Conservation (phyloP, 139 green algal genomes). For the Chlamydomonas eustigma region DNA sequence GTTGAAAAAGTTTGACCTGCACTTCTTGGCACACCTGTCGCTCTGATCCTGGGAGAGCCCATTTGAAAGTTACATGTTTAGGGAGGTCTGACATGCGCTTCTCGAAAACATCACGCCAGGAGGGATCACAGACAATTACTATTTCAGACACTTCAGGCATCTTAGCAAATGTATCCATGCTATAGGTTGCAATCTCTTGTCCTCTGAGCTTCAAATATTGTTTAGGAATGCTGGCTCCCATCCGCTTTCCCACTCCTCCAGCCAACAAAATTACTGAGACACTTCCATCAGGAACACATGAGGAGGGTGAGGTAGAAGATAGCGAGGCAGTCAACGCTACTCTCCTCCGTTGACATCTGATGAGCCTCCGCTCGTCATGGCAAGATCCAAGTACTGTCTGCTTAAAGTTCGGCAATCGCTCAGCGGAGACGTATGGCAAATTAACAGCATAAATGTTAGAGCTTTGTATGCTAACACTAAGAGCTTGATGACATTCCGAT, state of each 20-base stretch:
- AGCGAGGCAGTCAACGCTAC: too few relatives aligned
- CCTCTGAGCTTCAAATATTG: slow-evolving; percentile 91
- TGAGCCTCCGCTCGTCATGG: too few relatives aligned
- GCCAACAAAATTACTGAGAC: slow-evolving; percentile 88
- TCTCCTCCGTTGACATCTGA: too few relatives aligned
- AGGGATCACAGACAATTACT: slow-evolving; percentile 89
- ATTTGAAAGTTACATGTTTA: slow-evolving; percentile 31
- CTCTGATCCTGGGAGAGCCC: slow-evolving; percentile 86
- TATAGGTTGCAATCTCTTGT: slow-evolving; percentile 81
- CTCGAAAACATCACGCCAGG: slow-evolving; percentile 67
- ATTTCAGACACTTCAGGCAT: slow-evolving; percentile 89
- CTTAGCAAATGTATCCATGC: slow-evolving; percentile 72
- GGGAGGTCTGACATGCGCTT: slow-evolving; percentile 21
- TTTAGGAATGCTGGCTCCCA: slow-evolving; percentile 94
- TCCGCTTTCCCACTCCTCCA: slow-evolving; percentile 92
- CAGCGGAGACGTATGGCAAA: too few relatives aligned
- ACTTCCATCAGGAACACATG: slow-evolving; percentile 4
- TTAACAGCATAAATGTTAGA: too few relatives aligned
- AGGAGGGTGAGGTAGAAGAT: too few relatives aligned
- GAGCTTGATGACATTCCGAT: too few relatives aligned
- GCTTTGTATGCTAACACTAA: too few relatives aligned
- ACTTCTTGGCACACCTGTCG: slow-evolving; percentile 51
- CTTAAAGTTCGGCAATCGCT: too few relatives aligned
- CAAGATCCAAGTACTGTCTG: too few relatives aligned
- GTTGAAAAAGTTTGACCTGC: too few relatives aligned